These are phyloP conservation scores for Scutellaria barbata DNA, from an alignment of 257 asterid species.

Conservation along the genomic window DNA sequence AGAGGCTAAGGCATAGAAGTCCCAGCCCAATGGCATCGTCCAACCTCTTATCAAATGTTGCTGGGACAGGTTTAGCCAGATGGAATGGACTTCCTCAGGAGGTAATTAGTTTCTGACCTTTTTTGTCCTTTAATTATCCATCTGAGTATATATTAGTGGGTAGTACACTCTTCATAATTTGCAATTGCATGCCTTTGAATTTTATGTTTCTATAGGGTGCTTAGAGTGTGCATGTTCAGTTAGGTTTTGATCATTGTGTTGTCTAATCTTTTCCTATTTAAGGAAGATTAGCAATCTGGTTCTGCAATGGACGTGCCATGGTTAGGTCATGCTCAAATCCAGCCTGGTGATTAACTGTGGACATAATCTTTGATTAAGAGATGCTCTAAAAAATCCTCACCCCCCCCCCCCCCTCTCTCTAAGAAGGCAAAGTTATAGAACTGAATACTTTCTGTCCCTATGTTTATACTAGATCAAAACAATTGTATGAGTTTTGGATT, in stretches of 20 bases:
- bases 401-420: too few relatives aligned
- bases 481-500: not conserved
- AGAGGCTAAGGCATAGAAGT: constrained; percentile 86
- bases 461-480: not conserved
- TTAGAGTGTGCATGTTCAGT: constrained; percentile 1
- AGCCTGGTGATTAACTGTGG: constrained; percentile 13
- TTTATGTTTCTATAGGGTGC: constrained; percentile 12
- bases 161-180: not conserved
- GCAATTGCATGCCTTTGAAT: constrained; percentile 2
- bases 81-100: constrained; percentile 90
- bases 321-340: not conserved
- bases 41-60: constrained; percentile 67
- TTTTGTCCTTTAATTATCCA: not conserved
- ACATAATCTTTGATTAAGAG: not conserved
- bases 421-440: too few relatives aligned
- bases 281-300: not conserved
- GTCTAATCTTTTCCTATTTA: not conserved
- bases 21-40: constrained; percentile 98
- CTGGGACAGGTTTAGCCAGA: constrained; percentile 66
- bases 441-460: too few relatives aligned
- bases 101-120: constrained; percentile 44
- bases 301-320: not conserved
- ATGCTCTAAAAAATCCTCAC: not conserved
- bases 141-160: not conserved
- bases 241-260: not conserved